Conservation (phyloP, 306 rosid species). For the Leucaena leucocephala region DNA sequence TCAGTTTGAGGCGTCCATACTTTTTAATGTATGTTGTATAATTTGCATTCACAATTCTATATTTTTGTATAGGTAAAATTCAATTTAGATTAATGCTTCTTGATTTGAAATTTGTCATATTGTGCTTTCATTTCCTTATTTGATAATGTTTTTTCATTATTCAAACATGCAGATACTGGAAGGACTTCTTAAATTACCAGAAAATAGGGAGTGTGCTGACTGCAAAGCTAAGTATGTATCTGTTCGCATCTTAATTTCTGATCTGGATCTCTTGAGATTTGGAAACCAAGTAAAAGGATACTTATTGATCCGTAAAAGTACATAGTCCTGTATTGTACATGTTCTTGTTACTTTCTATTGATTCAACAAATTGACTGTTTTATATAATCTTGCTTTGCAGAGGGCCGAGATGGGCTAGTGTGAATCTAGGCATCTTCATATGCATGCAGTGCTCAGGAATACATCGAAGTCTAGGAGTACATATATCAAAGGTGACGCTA, state of each 20-base stretch:
- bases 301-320: slow-evolving; percentile 26
- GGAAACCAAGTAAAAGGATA: slow-evolving; percentile 21
- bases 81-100: slow-evolving; percentile 12
- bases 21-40: slow-evolving; percentile 14
- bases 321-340: slow-evolving; percentile 6
- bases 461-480: slow-evolving; percentile 97
- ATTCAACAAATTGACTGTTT: slow-evolving; percentile 27
- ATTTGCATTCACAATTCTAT: slow-evolving; percentile 20
- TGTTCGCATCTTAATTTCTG: slow-evolving; percentile 31
- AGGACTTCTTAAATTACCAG: slow-evolving; percentile 94
- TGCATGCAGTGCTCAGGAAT: slow-evolving; percentile 99
- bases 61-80: not conserved
- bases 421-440: slow-evolving; percentile 93
- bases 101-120: not conserved
- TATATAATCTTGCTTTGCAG: slow-evolving; percentile 52
- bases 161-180: slow-evolving; percentile 75
- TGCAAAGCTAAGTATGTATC: slow-evolving; percentile 93
- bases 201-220: slow-evolving; percentile 97
- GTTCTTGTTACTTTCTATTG: slow-evolving; percentile 2
- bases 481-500: slow-evolving; percentile 83
- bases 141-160: slow-evolving; percentile 30
- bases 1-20: slow-evolving; percentile 2
- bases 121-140: slow-evolving; percentile 13
- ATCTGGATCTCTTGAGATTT: slow-evolving; percentile 29
- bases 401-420: slow-evolving; percentile 99